phyloP scores from a whole-genome alignment of 208 protist genomes.

The Eutreptiella sp. region DNA sequence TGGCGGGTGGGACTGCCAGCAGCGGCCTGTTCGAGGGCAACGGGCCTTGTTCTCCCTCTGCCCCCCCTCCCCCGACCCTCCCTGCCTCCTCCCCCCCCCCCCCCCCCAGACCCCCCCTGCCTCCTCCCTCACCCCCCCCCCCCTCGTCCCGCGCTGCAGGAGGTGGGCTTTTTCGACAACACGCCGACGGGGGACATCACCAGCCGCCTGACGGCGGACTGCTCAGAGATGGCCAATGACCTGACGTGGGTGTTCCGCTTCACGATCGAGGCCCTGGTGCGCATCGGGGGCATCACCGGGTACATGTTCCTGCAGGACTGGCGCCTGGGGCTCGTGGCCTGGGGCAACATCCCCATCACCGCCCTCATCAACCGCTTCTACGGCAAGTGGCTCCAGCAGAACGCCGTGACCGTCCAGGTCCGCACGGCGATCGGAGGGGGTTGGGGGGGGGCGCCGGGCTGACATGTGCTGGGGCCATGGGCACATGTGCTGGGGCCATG shows the following conservation, averaged over 20 bases:
- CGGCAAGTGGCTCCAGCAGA: conserved; percentile 27
- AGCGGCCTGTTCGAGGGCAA: too few species aligned
- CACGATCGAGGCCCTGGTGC: conserved; percentile 31
- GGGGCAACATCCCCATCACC: conserved; percentile 16
- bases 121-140: too few species aligned
- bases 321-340: conserved; percentile 10
- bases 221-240: conserved; percentile 32
- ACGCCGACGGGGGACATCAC: conserved; percentile 25
- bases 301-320: conserved; percentile 33
- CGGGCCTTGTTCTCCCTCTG: too few species aligned
- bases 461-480: too few species aligned
- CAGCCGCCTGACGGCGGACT: conserved; percentile 16
- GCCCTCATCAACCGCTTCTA: conserved; percentile 29
- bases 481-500: too few species aligned
- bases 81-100: too few species aligned
- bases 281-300: conserved; percentile 23
- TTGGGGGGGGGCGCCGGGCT: too few species aligned
- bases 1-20: too few species aligned
- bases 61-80: too few species aligned
- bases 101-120: too few species aligned
- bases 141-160: too few species aligned
- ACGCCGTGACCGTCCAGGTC: conserved; percentile 23
- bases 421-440: too few species aligned
- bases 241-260: conserved; percentile 34
- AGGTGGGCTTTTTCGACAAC: conserved; percentile 25